Evolutionary conservation across 1,284 basidiomycete genomes (phyloP), one percentile per base, ranked within the genome.

Genomic region (Ustilago shanxiensis): DNA sequence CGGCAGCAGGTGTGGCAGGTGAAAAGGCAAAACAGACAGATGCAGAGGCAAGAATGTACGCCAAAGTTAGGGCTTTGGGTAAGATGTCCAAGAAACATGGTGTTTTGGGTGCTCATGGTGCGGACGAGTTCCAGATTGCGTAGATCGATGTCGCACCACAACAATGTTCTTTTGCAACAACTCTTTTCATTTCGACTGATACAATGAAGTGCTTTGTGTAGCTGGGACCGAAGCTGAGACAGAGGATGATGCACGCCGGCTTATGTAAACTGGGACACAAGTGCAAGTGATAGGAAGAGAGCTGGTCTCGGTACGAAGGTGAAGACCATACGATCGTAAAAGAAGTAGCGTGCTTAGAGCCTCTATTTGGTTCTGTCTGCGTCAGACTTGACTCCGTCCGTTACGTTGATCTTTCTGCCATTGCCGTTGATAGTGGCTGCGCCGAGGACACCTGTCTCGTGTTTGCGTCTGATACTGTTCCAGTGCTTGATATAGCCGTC

Each of bases 41-140:
- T 71, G 90, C 92, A 6, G 94, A 95, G 87, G 89, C 89, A 81
- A 90, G 94, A 54, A 98, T 98, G 95, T 91, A 93, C 82, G 91
- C 91, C 58, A 91, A 93, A 41, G 95, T 97, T 37, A 90, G 95
- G 54, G 90, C 90, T 33, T 92, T 95, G 86, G 95, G 95, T n/a
- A 89, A 92, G 61, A 87, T 92, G 70, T 89, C 90, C 66, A 95
- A 93, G 88, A 91, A 91, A 85, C 90, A 90, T 41, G 95, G 95
- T 31, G 89, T 91, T 73, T 90, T 96, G 88, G 90, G 91, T 66
- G 91, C 91, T 67, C 91, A 89, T 76, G 92, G 91, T 33, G 89
- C 89, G 24, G 83, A 83, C 26, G 83, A 84, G 60, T 84, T 81
- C 69, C 83, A 84, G 67, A 81, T 83, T 37, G 80, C 65, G 5